phyloP scores from a whole-genome alignment of 495 filamentous ascomycete species.

The Penicillium cinerascens region DNA sequence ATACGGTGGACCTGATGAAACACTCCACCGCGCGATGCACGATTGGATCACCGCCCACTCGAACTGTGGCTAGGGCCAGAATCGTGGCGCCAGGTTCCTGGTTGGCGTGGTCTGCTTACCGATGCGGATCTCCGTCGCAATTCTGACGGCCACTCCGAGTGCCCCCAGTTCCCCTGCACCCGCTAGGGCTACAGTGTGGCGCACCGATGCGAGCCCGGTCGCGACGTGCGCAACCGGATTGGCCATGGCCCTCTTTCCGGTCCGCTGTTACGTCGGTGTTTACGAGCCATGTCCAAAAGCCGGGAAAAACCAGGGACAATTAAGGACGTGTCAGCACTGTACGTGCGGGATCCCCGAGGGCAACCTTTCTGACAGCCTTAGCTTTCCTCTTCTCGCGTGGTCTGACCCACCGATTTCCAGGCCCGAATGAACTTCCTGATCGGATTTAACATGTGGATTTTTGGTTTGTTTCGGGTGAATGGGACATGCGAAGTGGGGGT shows the following conservation, averaged over 20 bases:
- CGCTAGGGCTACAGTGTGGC: constrained; percentile 16
- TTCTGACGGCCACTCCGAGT: constrained; percentile 19
- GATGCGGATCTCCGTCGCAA: constrained; percentile 2
- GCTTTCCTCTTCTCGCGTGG: background rate
- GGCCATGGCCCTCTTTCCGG: background rate
- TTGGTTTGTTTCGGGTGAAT: background rate
- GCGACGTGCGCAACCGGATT: background rate
- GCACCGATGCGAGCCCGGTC: background rate
- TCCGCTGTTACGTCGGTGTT: background rate
- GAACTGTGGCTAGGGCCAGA: constrained; percentile 18
- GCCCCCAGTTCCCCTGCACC: background rate
- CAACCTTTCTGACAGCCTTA: background rate
- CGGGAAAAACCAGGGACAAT: background rate
- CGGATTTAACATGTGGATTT: background rate
- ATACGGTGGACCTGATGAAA: background rate
- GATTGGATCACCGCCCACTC: background rate
- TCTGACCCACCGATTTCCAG: background rate
- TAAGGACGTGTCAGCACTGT: background rate
- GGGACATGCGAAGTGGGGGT: background rate
- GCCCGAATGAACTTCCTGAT: background rate
- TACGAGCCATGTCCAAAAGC: background rate
- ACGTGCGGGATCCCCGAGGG: background rate
- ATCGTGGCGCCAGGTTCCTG: constrained; percentile 15
- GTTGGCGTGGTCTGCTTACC: constrained; percentile 13
- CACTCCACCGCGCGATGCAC: background rate